Evolutionary conservation across 1,139 yeast species (phyloP).

Genomic region (Eremothecium gossypii): DNA sequence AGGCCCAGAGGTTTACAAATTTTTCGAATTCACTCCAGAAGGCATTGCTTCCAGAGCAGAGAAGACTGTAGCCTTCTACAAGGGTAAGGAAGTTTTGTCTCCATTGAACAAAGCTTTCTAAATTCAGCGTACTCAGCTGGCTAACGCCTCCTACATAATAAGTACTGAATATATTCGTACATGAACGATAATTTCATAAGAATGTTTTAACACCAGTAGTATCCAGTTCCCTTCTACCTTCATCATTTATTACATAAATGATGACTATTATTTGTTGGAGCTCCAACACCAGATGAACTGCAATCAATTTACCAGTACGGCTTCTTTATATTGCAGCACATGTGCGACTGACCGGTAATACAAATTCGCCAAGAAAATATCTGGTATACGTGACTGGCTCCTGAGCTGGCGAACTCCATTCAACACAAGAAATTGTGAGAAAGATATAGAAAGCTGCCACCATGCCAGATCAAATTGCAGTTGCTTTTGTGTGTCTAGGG

Average conservation of each 20-base stretch:
- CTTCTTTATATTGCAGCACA: too few species aligned
- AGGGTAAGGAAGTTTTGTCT: conserved; percentile 62
- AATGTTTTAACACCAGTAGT: neutral
- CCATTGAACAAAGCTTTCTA: conserved; percentile 77
- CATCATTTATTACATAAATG: too few species aligned
- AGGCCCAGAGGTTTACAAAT: conserved; percentile 72
- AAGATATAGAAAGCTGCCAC: too few species aligned
- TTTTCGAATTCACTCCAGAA: conserved; percentile 86
- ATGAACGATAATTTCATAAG: neutral
- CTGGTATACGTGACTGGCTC: too few species aligned
- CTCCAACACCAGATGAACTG: too few species aligned
- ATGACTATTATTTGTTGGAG: too few species aligned
- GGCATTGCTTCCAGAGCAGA: conserved; percentile 83
- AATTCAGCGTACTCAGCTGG: conserved; percentile 3
- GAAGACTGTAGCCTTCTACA: conserved; percentile 74
- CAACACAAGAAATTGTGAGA: too few species aligned
- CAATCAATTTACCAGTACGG: too few species aligned
- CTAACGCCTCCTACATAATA: too few species aligned
- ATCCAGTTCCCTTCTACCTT: neutral
- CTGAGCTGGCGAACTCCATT: too few species aligned
- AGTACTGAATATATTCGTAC: neutral
- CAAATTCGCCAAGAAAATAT: too few species aligned
- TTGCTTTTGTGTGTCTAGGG: conserved; percentile 87
- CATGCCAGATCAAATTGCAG: conserved; percentile 38
- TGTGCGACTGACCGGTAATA: too few species aligned